These are phyloP conservation scores for Penicillium sp. DNA, from an alignment of 2,329 filamentous ascomycete species.

Conservation along the genomic window DNA sequence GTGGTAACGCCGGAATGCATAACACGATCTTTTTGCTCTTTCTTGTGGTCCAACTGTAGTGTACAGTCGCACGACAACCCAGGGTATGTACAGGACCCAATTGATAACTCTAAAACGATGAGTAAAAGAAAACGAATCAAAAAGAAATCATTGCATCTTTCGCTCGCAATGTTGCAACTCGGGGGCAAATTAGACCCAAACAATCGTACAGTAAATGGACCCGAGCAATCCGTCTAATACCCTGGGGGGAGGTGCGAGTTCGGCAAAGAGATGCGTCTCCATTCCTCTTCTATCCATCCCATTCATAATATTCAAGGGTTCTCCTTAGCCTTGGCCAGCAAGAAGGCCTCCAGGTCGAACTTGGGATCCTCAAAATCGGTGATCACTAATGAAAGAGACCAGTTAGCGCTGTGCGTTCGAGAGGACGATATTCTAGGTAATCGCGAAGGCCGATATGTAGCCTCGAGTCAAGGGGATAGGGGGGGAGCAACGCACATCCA, in stretches of 20 bases:
- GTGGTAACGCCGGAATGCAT: constrained; percentile 31
- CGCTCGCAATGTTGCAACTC: constrained; percentile 44
- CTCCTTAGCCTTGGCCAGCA: constrained; percentile 63
- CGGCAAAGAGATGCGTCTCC: constrained; percentile 35
- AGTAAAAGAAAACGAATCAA: constrained; percentile 34
- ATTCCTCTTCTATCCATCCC: constrained; percentile 30
- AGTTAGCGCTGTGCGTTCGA: constrained; percentile 12
- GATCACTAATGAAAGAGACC: constrained; percentile 54
- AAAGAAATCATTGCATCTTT: constrained; percentile 42
- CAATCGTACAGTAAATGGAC: constrained; percentile 46
- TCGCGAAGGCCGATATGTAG: constrained; percentile 3
- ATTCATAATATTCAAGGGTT: constrained; percentile 29
- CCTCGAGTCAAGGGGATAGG: neutral
- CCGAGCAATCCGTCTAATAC: constrained; percentile 37
- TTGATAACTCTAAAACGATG: constrained; percentile 42
- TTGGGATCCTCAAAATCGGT: constrained; percentile 80
- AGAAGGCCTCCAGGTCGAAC: constrained; percentile 88
- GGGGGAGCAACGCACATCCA: constrained; percentile 35
- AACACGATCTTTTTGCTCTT: constrained; percentile 41
- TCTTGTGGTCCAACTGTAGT: constrained; percentile 40
- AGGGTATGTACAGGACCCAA: constrained; percentile 46
- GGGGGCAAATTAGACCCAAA: constrained; percentile 42
- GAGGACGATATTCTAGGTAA: constrained; percentile 7
- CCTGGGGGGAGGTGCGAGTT: constrained; percentile 36
- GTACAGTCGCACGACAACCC: constrained; percentile 42